A percentile compares a stretch with the other conserved stretches of the same genome.
Conservation (phyloP, 345 rosid species). For the Dipteronia dyeriana region DNA sequence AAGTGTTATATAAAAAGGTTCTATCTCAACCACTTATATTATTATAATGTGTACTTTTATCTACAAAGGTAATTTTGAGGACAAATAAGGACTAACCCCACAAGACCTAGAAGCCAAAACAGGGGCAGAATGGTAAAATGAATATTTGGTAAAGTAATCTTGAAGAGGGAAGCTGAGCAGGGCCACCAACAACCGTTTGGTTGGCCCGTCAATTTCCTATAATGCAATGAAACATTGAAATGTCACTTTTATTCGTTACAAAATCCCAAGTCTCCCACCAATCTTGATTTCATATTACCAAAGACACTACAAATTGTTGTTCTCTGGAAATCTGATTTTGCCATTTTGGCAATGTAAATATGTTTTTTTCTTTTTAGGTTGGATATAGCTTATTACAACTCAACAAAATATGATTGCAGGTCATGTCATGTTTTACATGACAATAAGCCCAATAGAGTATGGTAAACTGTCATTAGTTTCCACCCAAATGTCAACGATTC, state of each 20-base stretch:
- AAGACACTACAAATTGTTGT: not conserved
- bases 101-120: not conserved
- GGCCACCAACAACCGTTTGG: slow-evolving; percentile 45
- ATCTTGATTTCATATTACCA: not conserved
- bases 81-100: not conserved
- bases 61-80: not conserved
- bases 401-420: slow-evolving; percentile 11
- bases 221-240: slow-evolving; percentile 34
- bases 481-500: slow-evolving; percentile 10
- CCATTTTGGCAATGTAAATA: not conserved
- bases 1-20: not conserved
- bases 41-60: not conserved
- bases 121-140: slow-evolving; percentile 5
- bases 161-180: slow-evolving; percentile 5
- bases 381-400: slow-evolving; percentile 18
- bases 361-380: slow-evolving; percentile 19
- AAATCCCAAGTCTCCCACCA: slow-evolving; percentile 2
- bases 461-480: slow-evolving; percentile 29
- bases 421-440: slow-evolving; percentile 12
- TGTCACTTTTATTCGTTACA: slow-evolving; percentile 37
- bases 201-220: slow-evolving; percentile 48
- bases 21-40: not conserved
- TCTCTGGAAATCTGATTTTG: not conserved
- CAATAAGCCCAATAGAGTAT: not conserved
- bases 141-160: not conserved